A percentile compares a stretch with the other conserved stretches of the same genome.
Evolutionary conservation across 768 basidiomycete genomes (phyloP).

Genomic region (Tricholoma sp.): DNA sequence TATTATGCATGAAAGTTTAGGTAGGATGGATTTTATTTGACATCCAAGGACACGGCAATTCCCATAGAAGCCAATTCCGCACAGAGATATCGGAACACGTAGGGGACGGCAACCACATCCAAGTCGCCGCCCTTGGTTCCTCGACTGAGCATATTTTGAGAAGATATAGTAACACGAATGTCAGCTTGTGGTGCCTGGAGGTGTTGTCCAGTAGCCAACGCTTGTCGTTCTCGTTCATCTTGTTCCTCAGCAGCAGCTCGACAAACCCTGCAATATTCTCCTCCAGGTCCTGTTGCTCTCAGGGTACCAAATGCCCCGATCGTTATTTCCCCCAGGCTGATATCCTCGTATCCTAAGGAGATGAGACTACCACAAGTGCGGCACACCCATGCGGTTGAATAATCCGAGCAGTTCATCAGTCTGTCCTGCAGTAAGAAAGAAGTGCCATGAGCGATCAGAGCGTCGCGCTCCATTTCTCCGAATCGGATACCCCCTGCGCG

Average conservation of each 20-base stretch:
- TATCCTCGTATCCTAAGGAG: conserved; percentile 92
- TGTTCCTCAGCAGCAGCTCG: conserved; percentile 64
- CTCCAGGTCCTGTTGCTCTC: conserved; percentile 66
- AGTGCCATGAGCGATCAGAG: conserved; percentile 96
- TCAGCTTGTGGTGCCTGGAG: conserved; percentile 41
- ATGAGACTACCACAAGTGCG: conserved; percentile 93
- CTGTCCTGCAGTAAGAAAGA: conserved; percentile 98
- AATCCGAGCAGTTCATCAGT: conserved; percentile 99
- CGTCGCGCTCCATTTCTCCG: conserved; percentile 99
- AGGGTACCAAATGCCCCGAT: conserved; percentile 44
- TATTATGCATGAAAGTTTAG: not conserved
- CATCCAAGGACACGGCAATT: conserved; percentile 82
- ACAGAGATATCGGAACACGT: conserved; percentile 90
- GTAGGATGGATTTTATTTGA: conserved; percentile 36
- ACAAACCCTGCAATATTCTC: conserved; percentile 96
- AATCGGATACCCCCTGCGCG: conserved; percentile 98
- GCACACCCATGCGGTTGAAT: conserved; percentile 99
- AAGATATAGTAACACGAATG: conserved; percentile 60
- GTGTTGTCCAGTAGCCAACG: conserved; percentile 52
- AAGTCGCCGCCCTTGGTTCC: conserved; percentile 72
- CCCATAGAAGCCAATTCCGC: conserved; percentile 99
- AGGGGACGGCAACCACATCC: conserved; percentile 94
- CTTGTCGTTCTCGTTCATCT: conserved; percentile 54
- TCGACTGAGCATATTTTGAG: conserved; percentile 58
- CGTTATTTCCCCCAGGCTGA: conserved; percentile 61